phyloP scores from a whole-genome alignment of 1,284 basidiomycete genomes.

The Tilletiaria anomala region DNA sequence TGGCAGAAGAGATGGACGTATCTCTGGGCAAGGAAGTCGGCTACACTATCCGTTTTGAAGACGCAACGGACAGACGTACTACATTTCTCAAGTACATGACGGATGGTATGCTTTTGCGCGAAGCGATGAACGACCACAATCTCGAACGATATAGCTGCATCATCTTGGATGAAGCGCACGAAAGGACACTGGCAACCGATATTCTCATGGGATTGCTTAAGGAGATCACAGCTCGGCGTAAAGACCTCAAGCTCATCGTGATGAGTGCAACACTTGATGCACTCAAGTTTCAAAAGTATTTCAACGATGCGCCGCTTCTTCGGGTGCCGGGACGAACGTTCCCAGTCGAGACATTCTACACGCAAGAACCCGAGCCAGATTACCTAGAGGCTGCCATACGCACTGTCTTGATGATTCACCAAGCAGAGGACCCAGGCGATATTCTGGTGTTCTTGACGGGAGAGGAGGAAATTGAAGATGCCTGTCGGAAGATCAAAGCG shows the following conservation, averaged over 20 bases:
- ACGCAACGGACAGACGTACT: slow-evolving; percentile 55
- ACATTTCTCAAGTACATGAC: slow-evolving; percentile 64
- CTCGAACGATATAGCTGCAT: slow-evolving; percentile 85
- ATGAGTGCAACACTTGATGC: slow-evolving; percentile 98
- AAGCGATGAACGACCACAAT: slow-evolving; percentile 90
- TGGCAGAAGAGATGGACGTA: slow-evolving; percentile 96
- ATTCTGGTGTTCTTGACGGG: slow-evolving; percentile 89
- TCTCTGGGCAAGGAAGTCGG: slow-evolving; percentile 85
- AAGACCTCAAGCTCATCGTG: slow-evolving; percentile 90
- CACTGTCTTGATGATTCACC: slow-evolving; percentile 92
- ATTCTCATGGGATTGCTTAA: slow-evolving; percentile 85
- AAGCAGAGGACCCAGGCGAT: slow-evolving; percentile 86
- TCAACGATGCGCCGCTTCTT: slow-evolving; percentile 77
- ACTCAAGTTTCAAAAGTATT: slow-evolving; percentile 92
- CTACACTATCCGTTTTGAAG: slow-evolving; percentile 97
- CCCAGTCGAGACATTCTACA: slow-evolving; percentile 88
- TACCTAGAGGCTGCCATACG: slow-evolving; percentile 95
- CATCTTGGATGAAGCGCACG: slow-evolving; percentile 97
- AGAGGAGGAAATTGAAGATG: slow-evolving; percentile 96
- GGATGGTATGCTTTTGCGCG: slow-evolving; percentile 85
- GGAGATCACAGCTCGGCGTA: slow-evolving; percentile 60
- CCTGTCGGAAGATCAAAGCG: slow-evolving; percentile 78
- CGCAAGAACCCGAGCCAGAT: slow-evolving; percentile 85
- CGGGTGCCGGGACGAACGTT: slow-evolving; percentile 93
- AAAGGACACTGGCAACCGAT: slow-evolving; percentile 92